phyloP scores from a whole-genome alignment of 2,329 filamentous ascomycete species.

The Orbilia blumenaviensis region DNA sequence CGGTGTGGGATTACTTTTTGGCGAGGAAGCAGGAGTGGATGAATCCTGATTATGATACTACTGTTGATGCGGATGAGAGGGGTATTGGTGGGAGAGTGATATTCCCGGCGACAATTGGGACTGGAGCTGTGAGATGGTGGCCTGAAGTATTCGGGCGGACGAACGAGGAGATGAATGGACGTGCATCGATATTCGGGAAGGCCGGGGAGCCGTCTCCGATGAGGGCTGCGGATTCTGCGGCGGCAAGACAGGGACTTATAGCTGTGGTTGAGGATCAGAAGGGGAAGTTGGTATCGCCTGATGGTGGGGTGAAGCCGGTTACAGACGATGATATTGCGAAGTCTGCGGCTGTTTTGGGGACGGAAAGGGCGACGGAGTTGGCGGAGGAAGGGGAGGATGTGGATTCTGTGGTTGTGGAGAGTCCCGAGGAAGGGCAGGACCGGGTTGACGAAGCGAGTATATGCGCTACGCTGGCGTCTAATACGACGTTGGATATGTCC shows the following conservation, averaged over 20 bases:
- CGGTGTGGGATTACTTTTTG: constrained; percentile 96
- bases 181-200: constrained; percentile 41
- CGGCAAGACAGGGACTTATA: constrained; percentile 56
- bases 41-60: constrained; percentile 79
- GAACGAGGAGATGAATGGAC: constrained; percentile 90
- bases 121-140: constrained; percentile 86
- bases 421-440: constrained; percentile 1
- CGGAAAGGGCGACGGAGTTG: constrained; percentile 22
- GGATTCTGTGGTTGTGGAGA: constrained; percentile 18
- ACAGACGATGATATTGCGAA: constrained; percentile 29
- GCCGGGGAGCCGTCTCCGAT: constrained; percentile 42
- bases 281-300: constrained; percentile 1
- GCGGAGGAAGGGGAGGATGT: constrained; percentile 23
- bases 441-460: constrained; percentile 22
- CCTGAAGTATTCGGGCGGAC: constrained; percentile 83
- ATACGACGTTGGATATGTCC: constrained; percentile 40
- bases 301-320: background rate
- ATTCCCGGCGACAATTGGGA: constrained; percentile 72
- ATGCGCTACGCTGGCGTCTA: constrained; percentile 35
- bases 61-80: constrained; percentile 66
- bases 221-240: constrained; percentile 65
- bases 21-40: constrained; percentile 80
- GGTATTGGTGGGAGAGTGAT: constrained; percentile 80
- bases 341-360: constrained; percentile 39
- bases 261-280: constrained; percentile 23